Percentiles rank a stretch among this genome's conserved stretches.
These are phyloP conservation scores for Aspergillus piperis DNA, from an alignment of 2,329 filamentous ascomycete species.

Conservation along the genomic window DNA sequence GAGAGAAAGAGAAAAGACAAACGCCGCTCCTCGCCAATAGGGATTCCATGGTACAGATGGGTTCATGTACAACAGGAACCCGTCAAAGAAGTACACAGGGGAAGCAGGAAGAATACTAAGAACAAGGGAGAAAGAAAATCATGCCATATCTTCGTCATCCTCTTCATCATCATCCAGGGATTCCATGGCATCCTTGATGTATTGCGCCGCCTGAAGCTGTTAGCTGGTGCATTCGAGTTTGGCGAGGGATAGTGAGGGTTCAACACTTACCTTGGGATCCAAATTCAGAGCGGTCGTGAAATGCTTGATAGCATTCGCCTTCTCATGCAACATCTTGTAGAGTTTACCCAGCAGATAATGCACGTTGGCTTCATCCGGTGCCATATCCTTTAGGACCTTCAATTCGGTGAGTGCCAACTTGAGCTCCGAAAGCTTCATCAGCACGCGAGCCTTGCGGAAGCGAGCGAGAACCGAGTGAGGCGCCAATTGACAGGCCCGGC, in stretches of 20 bases:
- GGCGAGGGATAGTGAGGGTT: neutral
- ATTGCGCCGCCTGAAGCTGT: conserved; percentile 70
- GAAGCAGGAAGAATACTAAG: conserved; percentile 21
- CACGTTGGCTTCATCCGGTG: conserved; percentile 92
- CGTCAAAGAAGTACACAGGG: neutral
- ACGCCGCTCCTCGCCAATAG: conserved; percentile 23
- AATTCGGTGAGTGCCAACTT: conserved; percentile 78
- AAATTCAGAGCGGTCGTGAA: conserved; percentile 94
- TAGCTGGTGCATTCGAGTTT: conserved; percentile 13
- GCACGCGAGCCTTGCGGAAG: conserved; percentile 87
- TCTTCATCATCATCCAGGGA: conserved; percentile 72
- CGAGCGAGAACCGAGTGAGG: conserved; percentile 79
- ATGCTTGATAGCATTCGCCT: conserved; percentile 79
- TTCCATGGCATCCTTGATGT: conserved; percentile 97
- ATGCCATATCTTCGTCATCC: conserved; percentile 57
- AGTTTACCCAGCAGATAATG: conserved; percentile 82
- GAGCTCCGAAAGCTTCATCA: conserved; percentile 72
- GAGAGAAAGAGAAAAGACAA: conserved; percentile 3
- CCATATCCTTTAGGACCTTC: conserved; percentile 83
- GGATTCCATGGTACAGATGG: neutral
- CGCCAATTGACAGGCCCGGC: conserved; percentile 76
- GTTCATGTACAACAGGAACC: neutral
- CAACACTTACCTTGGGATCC: conserved; percentile 78
- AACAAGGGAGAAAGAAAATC: conserved; percentile 24
- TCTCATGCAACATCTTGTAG: conserved; percentile 61